phyloP scores from a whole-genome alignment of 2,329 filamentous ascomycete species.

The Claviceps purpurea region DNA sequence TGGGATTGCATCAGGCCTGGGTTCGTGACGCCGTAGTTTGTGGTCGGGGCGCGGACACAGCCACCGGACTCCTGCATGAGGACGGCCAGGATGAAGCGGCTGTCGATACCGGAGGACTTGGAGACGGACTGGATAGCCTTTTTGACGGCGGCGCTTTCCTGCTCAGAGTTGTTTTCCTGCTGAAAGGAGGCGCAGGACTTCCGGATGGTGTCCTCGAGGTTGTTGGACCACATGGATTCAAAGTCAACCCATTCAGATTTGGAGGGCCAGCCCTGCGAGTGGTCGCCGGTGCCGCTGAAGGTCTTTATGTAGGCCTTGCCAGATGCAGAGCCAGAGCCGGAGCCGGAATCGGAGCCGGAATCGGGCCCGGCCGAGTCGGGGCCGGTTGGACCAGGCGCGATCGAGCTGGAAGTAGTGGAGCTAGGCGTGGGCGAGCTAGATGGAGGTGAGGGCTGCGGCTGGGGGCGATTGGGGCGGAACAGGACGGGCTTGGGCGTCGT shows the following conservation, averaged over 20 bases:
- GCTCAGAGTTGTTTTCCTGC: conserved; percentile 8
- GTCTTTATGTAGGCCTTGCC: background rate
- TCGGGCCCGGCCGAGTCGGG: too few relatives aligned
- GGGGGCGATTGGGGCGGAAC: too few relatives aligned
- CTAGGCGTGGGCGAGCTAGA: too few relatives aligned
- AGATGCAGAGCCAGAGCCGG: background rate
- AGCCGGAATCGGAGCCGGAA: too few relatives aligned
- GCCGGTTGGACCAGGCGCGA: too few relatives aligned
- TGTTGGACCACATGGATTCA: conserved; percentile 13
- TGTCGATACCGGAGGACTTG: conserved; percentile 17
- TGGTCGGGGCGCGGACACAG: conserved; percentile 27
- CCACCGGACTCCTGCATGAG: conserved; percentile 31
- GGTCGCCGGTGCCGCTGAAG: conserved; percentile 1
- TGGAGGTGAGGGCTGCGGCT: too few relatives aligned
- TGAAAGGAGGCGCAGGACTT: conserved; percentile 7
- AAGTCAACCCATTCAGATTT: conserved; percentile 16
- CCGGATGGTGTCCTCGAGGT: conserved; percentile 7
- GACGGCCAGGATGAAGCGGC: conserved; percentile 28
- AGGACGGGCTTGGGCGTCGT: too few relatives aligned
- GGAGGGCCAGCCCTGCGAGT: conserved; percentile 16
- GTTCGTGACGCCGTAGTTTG: conserved; percentile 27
- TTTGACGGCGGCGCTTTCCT: conserved; percentile 16
- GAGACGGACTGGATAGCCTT: conserved; percentile 20
- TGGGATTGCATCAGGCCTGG: conserved; percentile 29
- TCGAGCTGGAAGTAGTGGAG: too few relatives aligned